Evolutionary conservation across 2,329 filamentous ascomycete genomes (phyloP).

Genomic region (Harringtonia aguacate): DNA sequence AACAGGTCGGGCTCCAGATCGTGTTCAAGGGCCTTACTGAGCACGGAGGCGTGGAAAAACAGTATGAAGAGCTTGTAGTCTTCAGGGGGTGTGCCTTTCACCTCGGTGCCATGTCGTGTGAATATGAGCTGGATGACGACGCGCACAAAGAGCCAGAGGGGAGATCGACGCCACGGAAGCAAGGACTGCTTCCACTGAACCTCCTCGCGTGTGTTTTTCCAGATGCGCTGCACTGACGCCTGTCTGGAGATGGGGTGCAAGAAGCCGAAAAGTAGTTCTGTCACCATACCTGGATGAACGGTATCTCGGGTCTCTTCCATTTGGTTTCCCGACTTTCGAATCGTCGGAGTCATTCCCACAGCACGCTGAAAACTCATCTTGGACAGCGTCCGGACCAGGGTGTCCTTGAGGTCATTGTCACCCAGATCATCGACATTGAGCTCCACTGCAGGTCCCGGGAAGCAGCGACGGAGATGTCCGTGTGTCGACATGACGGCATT

Average conservation of each 20-base stretch:
- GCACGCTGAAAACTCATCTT: conserved; percentile 19
- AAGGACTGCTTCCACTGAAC: conserved; percentile 27
- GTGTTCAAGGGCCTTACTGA: conserved; percentile 12
- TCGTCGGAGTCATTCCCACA: conserved; percentile 8
- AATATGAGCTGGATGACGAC: conserved; percentile 7
- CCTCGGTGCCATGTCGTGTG: not conserved
- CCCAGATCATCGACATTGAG: conserved; percentile 11
- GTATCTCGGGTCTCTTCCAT: conserved; percentile 36
- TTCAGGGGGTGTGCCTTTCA: too few species aligned
- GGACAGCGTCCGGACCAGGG: conserved; percentile 14
- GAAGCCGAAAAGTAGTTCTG: conserved; percentile 31
- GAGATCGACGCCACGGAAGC: conserved; percentile 10
- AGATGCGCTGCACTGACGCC: conserved; percentile 20
- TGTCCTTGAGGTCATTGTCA: conserved; percentile 9
- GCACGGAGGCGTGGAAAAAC: conserved; percentile 27
- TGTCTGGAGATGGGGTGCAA: conserved; percentile 26
- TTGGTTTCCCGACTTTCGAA: conserved; percentile 24
- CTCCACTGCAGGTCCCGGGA: conserved; percentile 15
- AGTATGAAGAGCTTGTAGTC: conserved; percentile 41
- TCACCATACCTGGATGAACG: conserved; percentile 35
- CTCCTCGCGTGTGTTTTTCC: conserved; percentile 44
- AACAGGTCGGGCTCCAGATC: not conserved
- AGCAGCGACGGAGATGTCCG: conserved; percentile 20
- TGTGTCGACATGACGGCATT: conserved; percentile 13
- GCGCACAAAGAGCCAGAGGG: conserved; percentile 8